Conservation (phyloP, 2,329 filamentous ascomycete species). For the Exophiala calicioides region DNA sequence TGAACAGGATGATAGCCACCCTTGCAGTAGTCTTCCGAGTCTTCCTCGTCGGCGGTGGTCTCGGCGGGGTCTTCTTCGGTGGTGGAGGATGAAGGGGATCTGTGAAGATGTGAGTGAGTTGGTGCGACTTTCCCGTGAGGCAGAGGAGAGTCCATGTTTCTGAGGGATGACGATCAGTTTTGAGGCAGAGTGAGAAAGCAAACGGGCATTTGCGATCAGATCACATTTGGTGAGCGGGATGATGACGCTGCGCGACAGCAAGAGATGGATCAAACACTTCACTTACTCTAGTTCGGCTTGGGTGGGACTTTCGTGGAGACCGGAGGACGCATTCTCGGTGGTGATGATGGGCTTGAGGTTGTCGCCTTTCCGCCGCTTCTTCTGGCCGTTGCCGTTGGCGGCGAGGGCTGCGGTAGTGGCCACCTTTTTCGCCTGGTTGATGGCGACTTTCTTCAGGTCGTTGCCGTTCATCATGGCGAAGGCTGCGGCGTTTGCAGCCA, state of each 20-base stretch:
- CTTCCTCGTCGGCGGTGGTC: constrained; percentile 95
- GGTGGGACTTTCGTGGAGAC: constrained; percentile 39
- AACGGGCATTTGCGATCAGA: constrained; percentile 12
- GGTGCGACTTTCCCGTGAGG: constrained; percentile 45
- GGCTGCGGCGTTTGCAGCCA: constrained; percentile 31
- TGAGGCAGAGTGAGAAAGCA: constrained; percentile 13
- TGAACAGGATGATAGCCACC: constrained; percentile 95
- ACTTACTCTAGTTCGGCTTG: constrained; percentile 38
- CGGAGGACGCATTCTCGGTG: constrained; percentile 49
- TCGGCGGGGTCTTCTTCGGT: constrained; percentile 77
- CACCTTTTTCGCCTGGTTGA: constrained; percentile 67
- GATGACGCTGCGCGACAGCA: constrained; percentile 6
- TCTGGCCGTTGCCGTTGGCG: constrained; percentile 58
- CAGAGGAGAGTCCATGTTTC: constrained; percentile 40
- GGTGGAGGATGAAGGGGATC: constrained; percentile 75
- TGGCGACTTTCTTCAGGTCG: constrained; percentile 64
- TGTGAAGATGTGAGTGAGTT: constrained; percentile 61
- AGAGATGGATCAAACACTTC: constrained; percentile 4
- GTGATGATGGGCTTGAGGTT: constrained; percentile 68
- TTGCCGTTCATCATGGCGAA: constrained; percentile 60
- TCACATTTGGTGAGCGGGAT: constrained; percentile 6
- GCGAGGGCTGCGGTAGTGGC: constrained; percentile 49
- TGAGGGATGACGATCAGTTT: constrained; percentile 29
- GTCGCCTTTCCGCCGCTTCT: constrained; percentile 67
- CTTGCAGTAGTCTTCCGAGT: constrained; percentile 99